Evolutionary conservation across 352 stramenopile genomes (phyloP), one percentile per base, ranked within the genome.

Genomic region (Phytophthora pluvialis): DNA sequence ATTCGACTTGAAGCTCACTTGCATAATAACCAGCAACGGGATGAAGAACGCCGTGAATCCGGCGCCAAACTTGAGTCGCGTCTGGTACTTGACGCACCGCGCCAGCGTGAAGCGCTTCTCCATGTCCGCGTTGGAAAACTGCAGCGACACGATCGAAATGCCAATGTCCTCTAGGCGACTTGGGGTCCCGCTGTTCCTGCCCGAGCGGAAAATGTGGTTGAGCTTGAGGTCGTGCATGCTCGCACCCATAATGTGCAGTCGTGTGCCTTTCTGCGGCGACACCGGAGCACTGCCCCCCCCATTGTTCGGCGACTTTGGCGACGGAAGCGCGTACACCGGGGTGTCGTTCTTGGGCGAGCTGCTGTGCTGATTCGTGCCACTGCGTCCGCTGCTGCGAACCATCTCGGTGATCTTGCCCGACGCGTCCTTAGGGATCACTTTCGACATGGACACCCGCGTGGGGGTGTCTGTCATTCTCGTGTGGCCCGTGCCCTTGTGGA

Each of bases 11-110:
- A 93, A 90, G 21, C 80, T 90, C 64, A 93, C 81, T 69, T 93
- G 81, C 85, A 93, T 91, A 64, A 95, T 80, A n/a, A 93, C 80
- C 3, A 95, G 72, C 49, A 95, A 69, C 60, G 86, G 81, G 48
- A 95, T 95, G 66, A 93, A 89, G 48, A 92, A 89, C 5, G 84
- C 83, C 2, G 86, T 93, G 59, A 93, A 90, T 0, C 72, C 81
- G 9, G 83, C 81, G 3, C 83, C 86, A 53, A 93, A 92, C 32
- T 83, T 86, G 26, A 93, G 62, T 5, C 84, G 80, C 16, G 78
- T 90, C 49, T 85, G 83, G 62, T 93, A 95, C 67, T 95, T 95
- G 18, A 59, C 53, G 33, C 66, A 73, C 0, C 83, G 73, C 25
- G 80, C 64, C 12, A 73, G 31, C 8, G 72, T 58, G 53, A 92